Conservation (phyloP, 2,329 filamentous ascomycete species). For the Nemania sp. region DNA sequence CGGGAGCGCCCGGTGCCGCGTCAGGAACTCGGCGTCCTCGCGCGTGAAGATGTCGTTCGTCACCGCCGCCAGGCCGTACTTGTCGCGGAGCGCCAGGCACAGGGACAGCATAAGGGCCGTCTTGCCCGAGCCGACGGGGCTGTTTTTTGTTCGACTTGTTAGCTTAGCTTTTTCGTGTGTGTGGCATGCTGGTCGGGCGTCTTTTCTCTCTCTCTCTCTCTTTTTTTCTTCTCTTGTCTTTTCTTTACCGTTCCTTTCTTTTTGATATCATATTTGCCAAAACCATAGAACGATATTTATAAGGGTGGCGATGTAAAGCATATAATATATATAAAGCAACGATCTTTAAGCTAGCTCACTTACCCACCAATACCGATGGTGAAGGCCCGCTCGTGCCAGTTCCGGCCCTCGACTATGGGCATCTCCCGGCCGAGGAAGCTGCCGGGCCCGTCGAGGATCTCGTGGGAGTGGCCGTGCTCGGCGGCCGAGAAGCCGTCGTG, state of each 20-base stretch:
- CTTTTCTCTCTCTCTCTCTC: background rate
- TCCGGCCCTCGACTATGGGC: constrained; percentile 85
- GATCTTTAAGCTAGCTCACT: constrained; percentile 34
- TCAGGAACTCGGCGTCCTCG: constrained; percentile 98
- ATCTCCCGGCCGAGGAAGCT: constrained; percentile 89
- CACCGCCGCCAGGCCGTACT: constrained; percentile 88
- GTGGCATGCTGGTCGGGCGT: background rate
- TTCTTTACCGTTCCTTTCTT: background rate
- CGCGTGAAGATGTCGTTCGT: constrained; percentile 99
- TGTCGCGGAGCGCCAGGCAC: constrained; percentile 78
- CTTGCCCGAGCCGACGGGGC: constrained; percentile 95
- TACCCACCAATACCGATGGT: constrained; percentile 98
- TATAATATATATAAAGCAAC: background rate
- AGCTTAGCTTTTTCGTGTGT: constrained; percentile 11
- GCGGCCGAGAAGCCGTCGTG: constrained; percentile 58
- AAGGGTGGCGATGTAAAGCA: background rate
- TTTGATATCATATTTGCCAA: background rate
- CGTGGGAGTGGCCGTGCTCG: constrained; percentile 93
- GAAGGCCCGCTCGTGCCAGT: constrained; percentile 89
- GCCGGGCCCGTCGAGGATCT: constrained; percentile 91
- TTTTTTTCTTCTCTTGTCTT: background rate
- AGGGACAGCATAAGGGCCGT: constrained; percentile 95
- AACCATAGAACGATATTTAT: background rate
- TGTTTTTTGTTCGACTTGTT: constrained; percentile 23
- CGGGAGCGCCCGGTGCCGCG: constrained; percentile 80